Evolutionary conservation across 345 rosid species (phyloP), one percentile per base, ranked within the genome.

Genomic region (Moringa oleifera): DNA sequence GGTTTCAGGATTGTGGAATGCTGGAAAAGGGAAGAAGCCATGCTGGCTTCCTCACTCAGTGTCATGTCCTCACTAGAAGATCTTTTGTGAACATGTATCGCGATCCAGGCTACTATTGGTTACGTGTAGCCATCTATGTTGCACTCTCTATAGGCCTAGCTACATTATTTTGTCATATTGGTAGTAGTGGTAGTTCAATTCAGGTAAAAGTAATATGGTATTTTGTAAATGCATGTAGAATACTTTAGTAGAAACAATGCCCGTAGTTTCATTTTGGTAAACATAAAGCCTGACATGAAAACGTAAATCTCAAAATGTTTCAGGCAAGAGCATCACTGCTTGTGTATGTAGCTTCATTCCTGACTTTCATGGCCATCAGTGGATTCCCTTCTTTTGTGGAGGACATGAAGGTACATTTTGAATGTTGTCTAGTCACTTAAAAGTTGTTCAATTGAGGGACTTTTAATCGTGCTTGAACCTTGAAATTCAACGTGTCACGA

Each of bases 371-470:
- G 84, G 62, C 84, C 8, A 77, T 79, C 8, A 79, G 86, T 18
- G 86, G 84, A 51, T 84, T 79, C 58, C 83, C 89, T 69, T 84
- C 84, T 46, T 84, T 84, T 56, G 84, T 81, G 8, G 84, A 84
- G 52, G 89, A 84, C 31, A 74, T 81, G 82, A 83, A 80, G 81
- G 88, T 83, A 55, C 0, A 28, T 55, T n/a, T n/a, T n/a, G n/a
- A n/a, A n/a, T n/a, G n/a, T n/a, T n/a, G n/a, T n/a, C n/a, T n/a
- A n/a, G n/a, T n/a, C n/a, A n/a, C n/a, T n/a, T n/a, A n/a, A n/a
- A n/a, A n/a, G n/a, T n/a, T n/a, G n/a, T n/a, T n/a, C n/a, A n/a
- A n/a, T n/a, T n/a, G n/a, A n/a, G n/a, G n/a, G n/a, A n/a, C n/a
- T 18, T 33, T 33, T 33, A 33, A 33, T 11, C 11, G 37, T 11